phyloP scores from a whole-genome alignment of 352 stramenopile species.

The Phytophthora boehmeriae region DNA sequence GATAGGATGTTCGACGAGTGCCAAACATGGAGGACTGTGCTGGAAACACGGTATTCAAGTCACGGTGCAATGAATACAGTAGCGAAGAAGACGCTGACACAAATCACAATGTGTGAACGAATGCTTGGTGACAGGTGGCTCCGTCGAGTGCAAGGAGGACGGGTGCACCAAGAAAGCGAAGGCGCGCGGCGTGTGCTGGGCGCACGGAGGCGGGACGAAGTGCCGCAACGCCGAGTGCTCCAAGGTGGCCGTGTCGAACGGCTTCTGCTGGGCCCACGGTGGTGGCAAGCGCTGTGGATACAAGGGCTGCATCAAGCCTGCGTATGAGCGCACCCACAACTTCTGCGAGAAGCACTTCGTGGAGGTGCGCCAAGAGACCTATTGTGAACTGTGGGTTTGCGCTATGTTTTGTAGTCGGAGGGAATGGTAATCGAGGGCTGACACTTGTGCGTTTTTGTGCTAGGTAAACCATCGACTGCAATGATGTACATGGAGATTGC shows the following conservation, averaged over 20 bases:
- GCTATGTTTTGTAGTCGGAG: background rate
- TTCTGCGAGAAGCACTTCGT: conserved; percentile 43
- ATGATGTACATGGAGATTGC: background rate
- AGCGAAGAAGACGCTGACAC: no score
- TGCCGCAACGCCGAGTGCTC: conserved; percentile 31
- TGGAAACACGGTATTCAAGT: conserved; percentile 15
- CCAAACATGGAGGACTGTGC: conserved; percentile 47
- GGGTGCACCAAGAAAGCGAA: conserved; percentile 53
- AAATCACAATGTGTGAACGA: background rate
- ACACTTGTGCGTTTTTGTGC: background rate
- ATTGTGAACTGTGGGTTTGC: conserved; percentile 22
- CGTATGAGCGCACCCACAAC: conserved; percentile 49
- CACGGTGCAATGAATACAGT: no score
- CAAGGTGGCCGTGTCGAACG: conserved; percentile 48
- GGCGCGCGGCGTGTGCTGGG: conserved; percentile 48
- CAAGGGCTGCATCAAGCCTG: conserved; percentile 35
- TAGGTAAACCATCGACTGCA: background rate
- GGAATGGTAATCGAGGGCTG: background rate
- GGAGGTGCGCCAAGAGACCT: conserved; percentile 12
- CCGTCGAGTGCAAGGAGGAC: conserved; percentile 45
- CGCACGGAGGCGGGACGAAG: conserved; percentile 50
- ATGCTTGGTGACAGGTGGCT: conserved; percentile 30
- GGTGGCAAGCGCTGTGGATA: conserved; percentile 44
- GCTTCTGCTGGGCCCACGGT: conserved; percentile 47
- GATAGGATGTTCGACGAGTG: conserved; percentile 48